Percentiles rank a stretch among this genome's conserved stretches.
These are phyloP conservation scores for Coccomyxa sp. DNA, from an alignment of 139 green algal species.

Conservation along the genomic window DNA sequence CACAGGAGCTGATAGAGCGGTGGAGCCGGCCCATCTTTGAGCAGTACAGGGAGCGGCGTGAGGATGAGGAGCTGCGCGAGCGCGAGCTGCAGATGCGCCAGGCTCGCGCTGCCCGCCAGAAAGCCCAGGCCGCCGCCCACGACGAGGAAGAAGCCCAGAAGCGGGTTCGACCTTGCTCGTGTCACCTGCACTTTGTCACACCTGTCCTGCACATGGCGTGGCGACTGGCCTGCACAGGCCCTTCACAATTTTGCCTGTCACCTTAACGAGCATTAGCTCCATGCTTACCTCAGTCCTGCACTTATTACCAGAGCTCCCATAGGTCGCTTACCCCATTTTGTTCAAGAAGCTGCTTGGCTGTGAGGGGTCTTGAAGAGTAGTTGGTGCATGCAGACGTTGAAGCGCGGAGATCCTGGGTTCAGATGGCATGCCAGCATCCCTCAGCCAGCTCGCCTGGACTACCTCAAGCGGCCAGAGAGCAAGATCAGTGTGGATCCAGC, in stretches of 20 bases:
- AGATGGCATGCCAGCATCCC: constrained; percentile 45
- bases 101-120: not conserved
- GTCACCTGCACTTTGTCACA: no score
- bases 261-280: no score
- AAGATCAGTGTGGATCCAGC: constrained; percentile 17
- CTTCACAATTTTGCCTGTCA: no score
- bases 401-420: constrained; percentile 36
- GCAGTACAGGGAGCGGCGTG: constrained; percentile 22
- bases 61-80: constrained; percentile 24
- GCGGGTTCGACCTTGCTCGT: not conserved
- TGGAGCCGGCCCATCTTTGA: constrained; percentile 69
- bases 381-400: not conserved
- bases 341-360: no score
- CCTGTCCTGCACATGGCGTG: no score
- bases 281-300: no score
- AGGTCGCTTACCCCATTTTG: no score
- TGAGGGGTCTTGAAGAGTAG: no score
- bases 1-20: constrained; percentile 48
- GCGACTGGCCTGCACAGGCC: no score
- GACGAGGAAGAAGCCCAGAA: constrained; percentile 3
- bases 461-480: constrained; percentile 39
- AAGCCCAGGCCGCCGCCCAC: not conserved
- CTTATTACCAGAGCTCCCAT: no score
- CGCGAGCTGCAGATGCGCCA: constrained; percentile 18
- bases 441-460: constrained; percentile 49